A percentile compares a stretch with the other conserved stretches of the same genome.
phyloP scores from a whole-genome alignment of 2,329 filamentous ascomycete genomes.

The Pseudocercospora cruenta region DNA sequence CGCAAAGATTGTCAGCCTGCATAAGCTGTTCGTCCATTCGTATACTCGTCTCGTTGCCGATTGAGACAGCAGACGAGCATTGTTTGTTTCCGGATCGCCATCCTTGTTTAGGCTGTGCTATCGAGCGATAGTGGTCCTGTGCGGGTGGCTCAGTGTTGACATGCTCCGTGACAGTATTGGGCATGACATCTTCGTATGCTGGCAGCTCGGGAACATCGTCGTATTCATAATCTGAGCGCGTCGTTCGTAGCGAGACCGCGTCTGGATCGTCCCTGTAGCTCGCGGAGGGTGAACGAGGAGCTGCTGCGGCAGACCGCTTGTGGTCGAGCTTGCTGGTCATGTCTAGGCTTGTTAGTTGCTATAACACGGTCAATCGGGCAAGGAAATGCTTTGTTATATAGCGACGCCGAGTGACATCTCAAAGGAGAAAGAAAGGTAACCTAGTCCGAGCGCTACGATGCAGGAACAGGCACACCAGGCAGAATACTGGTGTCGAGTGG shows the following conservation, averaged over 20 bases:
- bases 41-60: slow-evolving; percentile 30
- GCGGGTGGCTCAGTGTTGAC: neutral
- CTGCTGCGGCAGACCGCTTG: slow-evolving; percentile 16
- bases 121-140: slow-evolving; percentile 25
- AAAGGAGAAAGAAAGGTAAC: neutral
- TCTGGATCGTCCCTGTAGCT: slow-evolving; percentile 33
- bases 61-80: slow-evolving; percentile 17
- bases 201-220: slow-evolving; percentile 32
- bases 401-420: neutral
- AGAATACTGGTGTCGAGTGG: neutral
- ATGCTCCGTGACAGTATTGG: slow-evolving; percentile 8
- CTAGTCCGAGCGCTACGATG: neutral
- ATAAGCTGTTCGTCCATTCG: slow-evolving; percentile 35
- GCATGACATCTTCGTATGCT: slow-evolving; percentile 36
- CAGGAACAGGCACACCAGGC: neutral
- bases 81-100: slow-evolving; percentile 12
- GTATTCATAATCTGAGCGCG: slow-evolving; percentile 35
- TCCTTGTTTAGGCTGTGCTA: slow-evolving; percentile 17
- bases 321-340: slow-evolving; percentile 4
- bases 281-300: slow-evolving; percentile 5
- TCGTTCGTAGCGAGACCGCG: slow-evolving; percentile 36
- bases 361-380: no score
- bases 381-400: no score
- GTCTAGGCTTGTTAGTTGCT: neutral
- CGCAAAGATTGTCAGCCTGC: slow-evolving; percentile 27